Evolutionary conservation across 495 filamentous ascomycete species (phyloP), one percentile per base, ranked within the genome.

Genomic region (Trichoderma virens): DNA sequence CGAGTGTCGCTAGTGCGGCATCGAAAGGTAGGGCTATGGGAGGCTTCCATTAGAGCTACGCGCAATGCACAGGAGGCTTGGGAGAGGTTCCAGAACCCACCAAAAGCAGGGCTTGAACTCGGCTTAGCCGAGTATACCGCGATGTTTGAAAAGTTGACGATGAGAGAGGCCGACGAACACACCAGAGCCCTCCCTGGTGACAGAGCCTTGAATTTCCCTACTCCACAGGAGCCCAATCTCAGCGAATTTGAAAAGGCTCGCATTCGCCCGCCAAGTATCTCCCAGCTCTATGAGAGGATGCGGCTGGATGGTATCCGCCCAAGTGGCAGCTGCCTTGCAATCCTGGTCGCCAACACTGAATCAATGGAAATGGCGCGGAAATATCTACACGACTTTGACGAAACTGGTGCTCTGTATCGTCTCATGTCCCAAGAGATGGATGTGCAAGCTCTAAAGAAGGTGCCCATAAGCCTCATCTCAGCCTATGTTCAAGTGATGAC

Each of bases 11-110:
- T n/a, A 34, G 34, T 8, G 35, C 7, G 2, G 11, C 32, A 11
- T 16, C 35, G 27, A 38, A 45, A 66, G 70, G 66, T 65, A 3
- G 71, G 65, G n/a, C 64, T 59, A 13, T 82, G 78, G 78, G 74
- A 74, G n/a, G 69, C 69, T 60, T 65, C 62, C 31, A 64, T 82
- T 16, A 67, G 68, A 38, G 72, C 78, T 23, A 79, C 79, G 28
- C 73, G 78, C 45, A 80, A 80, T 61, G 65, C 67, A 30, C 70
- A 72, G 59, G 79, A 82, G 62, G 78, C 79, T 8, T 82, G 79
- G 79, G 68, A 61, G 23, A 67, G 69, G 18, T 82, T 82, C 61
- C 64, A 68, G n/a, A 61, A 66, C 11, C 69, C 78, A 27, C 72
- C 71, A 7, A 23, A 62, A 23, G 65, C 70, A 18, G 63, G 62